Conservation (phyloP, 2,329 filamentous ascomycete species). For the Colletotrichum salicis region DNA sequence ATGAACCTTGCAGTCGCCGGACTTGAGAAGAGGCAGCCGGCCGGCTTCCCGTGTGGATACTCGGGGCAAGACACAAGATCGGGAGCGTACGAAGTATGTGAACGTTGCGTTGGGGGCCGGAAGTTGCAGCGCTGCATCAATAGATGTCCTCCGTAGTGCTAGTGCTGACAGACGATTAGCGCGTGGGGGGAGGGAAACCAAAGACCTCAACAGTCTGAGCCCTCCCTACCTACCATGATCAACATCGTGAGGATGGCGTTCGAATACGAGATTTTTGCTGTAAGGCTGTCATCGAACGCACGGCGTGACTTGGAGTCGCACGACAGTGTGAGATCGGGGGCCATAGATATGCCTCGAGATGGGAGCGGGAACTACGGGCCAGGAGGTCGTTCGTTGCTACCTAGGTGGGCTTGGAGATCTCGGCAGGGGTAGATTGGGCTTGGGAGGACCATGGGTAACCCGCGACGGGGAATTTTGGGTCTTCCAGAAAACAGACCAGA, state of each 20-base stretch:
- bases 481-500: neutral
- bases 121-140: neutral
- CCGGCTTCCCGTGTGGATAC: neutral
- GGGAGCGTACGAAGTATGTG: neutral
- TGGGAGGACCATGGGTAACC: neutral
- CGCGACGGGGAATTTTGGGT: neutral
- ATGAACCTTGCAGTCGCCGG: neutral
- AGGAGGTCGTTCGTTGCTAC: neutral
- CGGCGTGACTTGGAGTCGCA: neutral
- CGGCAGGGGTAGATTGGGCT: neutral
- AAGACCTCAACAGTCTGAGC: neutral
- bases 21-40: conserved; percentile 1
- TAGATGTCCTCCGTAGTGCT: neutral
- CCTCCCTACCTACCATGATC: neutral
- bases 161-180: neutral
- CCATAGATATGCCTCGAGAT: neutral
- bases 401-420: neutral
- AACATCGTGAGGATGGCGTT: neutral
- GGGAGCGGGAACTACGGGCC: neutral
- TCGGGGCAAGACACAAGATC: neutral
- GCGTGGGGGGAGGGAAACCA: too few relatives aligned
- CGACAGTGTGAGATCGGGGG: neutral
- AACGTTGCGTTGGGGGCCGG: conserved; percentile 2
- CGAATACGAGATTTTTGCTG: neutral
- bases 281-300: neutral